Evolutionary conservation across 148 eudicot species (phyloP).

Genomic region (Rhododendron vialii): DNA sequence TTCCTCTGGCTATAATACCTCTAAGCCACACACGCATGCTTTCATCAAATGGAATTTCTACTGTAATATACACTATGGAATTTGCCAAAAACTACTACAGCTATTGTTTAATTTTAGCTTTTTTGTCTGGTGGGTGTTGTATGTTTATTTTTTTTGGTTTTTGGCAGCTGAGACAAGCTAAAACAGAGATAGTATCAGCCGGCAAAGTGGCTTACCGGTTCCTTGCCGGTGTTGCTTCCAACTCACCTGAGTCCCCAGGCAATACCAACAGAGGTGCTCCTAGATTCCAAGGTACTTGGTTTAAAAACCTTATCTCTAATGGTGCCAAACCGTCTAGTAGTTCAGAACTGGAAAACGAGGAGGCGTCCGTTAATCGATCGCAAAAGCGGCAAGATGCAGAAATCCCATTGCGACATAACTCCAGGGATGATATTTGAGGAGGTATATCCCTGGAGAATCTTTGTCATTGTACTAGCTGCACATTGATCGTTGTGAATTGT

Average conservation of each 20-base stretch:
- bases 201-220: constrained; percentile 90
- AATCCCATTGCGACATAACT: constrained; percentile 23
- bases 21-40: background rate
- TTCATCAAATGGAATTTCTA: background rate
- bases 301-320: constrained; percentile 57
- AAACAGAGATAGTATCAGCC: constrained; percentile 85
- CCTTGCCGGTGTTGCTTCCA: constrained; percentile 57
- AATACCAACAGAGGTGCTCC: constrained; percentile 47
- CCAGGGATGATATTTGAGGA: constrained; percentile 29
- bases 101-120: background rate
- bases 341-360: constrained; percentile 53
- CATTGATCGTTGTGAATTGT: constrained; percentile 8
- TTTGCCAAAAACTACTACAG: background rate
- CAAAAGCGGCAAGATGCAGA: constrained; percentile 29
- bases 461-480: constrained; percentile 24
- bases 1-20: background rate
- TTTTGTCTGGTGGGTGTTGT: background rate
- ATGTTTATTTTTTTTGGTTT: background rate
- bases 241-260: constrained; percentile 39
- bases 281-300: constrained; percentile 75
- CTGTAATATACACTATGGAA: background rate
- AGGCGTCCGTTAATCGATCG: constrained; percentile 26
- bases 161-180: constrained; percentile 85
- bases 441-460: background rate
- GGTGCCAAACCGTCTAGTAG: constrained; percentile 84